Evolutionary conservation across 169 alveolate species (phyloP), one percentile per base, ranked within the genome.

Genomic region (Cryptosporidium meleagridis): DNA sequence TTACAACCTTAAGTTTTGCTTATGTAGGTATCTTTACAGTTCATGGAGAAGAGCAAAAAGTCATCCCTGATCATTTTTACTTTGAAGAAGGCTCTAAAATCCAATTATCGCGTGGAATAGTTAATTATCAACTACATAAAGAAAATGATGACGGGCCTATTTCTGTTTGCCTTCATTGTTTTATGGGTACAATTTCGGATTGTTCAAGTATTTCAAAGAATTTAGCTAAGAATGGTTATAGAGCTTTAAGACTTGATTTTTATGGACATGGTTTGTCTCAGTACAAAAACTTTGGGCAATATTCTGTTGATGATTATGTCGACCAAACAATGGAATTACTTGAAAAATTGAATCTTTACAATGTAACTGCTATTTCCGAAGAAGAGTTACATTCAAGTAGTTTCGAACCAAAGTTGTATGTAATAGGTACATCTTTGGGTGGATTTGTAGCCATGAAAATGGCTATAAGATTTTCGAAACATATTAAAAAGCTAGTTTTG

Each of bases 21-120:
- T 29, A 29, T n/a, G 16, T 26, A n/a, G 41, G 45, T 71, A 5
- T 44, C 41, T 52, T 55, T 2, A 31, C 23, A 26, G 69, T 44
- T 12, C 16, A 16, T 8, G 45, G 51, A 51, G 67, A 44, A 3
- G 68, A 44, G 39, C 69, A 45, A 51, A 39, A 55, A 14, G 86
- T 35, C 53, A 75, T 75, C n/a, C 89, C 89, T 29, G 89, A 59
- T 23, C 80, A 80, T 69, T 80, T 41, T 65, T 80, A 80, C 62
- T 80, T 16, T 41, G 89, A 80, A 48, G 21, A 14, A 16, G 68
- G 89, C 10, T 29, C 39, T 23, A 48, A 26, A 62, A 62, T 80
- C 6, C 33, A 59, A 48, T 41, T 80, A 6, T 45, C 70, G 1
- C 39, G 1, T 9, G 89, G 89, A 10, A 48, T 33, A 18, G 89